Base-by-base conservation (phyloP, 1,284 basidiomycete genomes). In the Trametes pubescens region DNA sequence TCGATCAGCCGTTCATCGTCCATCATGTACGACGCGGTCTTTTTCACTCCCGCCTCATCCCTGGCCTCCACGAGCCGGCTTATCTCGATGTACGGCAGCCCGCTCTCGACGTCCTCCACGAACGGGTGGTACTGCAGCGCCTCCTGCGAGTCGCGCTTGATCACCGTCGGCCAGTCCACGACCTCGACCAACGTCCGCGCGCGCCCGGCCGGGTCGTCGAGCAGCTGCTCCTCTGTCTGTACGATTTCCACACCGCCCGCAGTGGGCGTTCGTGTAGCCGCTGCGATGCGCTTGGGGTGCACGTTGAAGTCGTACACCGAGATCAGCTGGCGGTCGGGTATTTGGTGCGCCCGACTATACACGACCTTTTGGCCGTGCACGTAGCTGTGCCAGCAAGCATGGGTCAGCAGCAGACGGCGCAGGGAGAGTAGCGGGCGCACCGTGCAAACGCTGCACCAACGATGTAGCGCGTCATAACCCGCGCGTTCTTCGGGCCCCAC, bases 311-410 rank as follows among this genome's bases (percentile, higher is more conserved):
- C 80, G 16, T 79, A 56, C 46, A 69, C 65, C 29, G 59, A 56
- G 60, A 44, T 59, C 34, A 22, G 48, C 29, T 49, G 61, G 38
- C 61, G 61, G 49, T 46, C 54, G 16, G 0, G 63, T 32, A 34
- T 60, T 29, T 57, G 48, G 57, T 13, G 75, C 66, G 44, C 75
- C 65, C 56, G 37, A 14, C 38, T 55, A 16, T 56, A 56, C 16
- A 81, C 59, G 18, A 82, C 73, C 1, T 81, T 77, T 49, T 77
- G 71, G 7, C 84, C 84, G n/a, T 85, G 80, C 0, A 82, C 80
- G 47, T 83, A 83, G 57, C 82, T 83, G 58, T 9, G 18, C 9
- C 8, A 35, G 35, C 22, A 35, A 6, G 21, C 18, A 11, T 7
- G 11, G 18, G 26, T 35, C 35, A 34, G 22, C 34, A 43, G 18